Evolutionary conservation across 257 asterid genomes (phyloP), one percentile per base, ranked within the genome.

Genomic region (Nyctanthes arbortristis): DNA sequence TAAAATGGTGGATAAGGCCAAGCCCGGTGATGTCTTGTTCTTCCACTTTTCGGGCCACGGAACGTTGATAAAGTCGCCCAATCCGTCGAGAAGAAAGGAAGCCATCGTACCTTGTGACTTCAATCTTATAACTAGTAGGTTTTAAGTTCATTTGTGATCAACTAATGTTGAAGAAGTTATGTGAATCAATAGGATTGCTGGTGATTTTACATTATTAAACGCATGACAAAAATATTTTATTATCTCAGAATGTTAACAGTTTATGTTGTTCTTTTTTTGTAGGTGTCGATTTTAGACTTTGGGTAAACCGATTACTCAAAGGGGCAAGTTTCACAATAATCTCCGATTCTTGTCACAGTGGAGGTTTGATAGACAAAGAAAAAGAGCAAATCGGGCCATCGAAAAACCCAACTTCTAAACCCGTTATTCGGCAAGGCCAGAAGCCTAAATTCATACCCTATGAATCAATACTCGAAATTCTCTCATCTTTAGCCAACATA

Each of bases 311-410:
- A 6, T 72, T 92, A 18, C 96, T 96, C 0, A 63, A 76, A 76
- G 92, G 93, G 31, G 93, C 89, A 34, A 83, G 84, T 11, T 89
- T 92, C 87, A 89, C 96, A 18, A 83, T 92, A 70, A 80, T 92
- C 65, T 92, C 96, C 0, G 98, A 92, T 69, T 92, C 96, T 36
- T 92, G 98, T 74, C 96, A 89, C 71, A 89, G 96, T 3, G 96
- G 98, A 68, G n/a, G 98, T 1, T 92, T 92, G 5, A 92, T 92
- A 6, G 96, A 92, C 90, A 88, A 92, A 75, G 96, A 92, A 67
- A 88, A 85, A 6, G 94, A 92, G 78, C 96, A 92, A 70, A 86
- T 89, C 10, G 93, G 97, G 65, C 95, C 95, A 12, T 78, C 78
- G 22, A 62, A 37, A 2, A 40, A 11, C 30, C 61, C 72, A 6